Evolutionary conservation across 148 eudicot genomes (phyloP).

Genomic region (Cornus suecica): DNA sequence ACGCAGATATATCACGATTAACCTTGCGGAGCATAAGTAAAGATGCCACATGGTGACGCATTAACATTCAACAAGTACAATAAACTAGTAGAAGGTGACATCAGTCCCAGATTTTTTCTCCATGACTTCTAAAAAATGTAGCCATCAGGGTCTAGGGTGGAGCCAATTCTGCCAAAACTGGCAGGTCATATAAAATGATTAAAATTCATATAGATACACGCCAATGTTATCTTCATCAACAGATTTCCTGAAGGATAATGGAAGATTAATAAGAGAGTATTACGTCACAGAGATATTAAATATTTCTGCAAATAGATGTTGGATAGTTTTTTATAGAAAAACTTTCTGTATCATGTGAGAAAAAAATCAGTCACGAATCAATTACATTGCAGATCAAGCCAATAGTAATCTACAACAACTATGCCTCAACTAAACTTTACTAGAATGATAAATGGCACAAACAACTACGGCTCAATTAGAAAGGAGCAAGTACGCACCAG

Average conservation of each 20-base stretch:
- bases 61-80: background rate
- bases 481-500: conserved; percentile 35
- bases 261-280: background rate
- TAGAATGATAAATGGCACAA: background rate
- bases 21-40: background rate
- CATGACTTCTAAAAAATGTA: background rate
- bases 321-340: background rate
- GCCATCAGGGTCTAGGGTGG: background rate
- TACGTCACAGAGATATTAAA: background rate
- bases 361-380: background rate
- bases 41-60: background rate
- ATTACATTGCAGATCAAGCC: background rate
- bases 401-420: background rate
- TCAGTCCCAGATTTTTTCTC: background rate
- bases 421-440: background rate
- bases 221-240: background rate
- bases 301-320: background rate
- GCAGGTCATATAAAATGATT: background rate
- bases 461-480: background rate
- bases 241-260: background rate
- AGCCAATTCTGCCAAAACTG: background rate
- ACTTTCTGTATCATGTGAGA: background rate
- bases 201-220: background rate
- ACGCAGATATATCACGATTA: background rate
- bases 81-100: background rate